phyloP scores from a whole-genome alignment of 345 rosid species.

The Bretschneidera sinensis region DNA sequence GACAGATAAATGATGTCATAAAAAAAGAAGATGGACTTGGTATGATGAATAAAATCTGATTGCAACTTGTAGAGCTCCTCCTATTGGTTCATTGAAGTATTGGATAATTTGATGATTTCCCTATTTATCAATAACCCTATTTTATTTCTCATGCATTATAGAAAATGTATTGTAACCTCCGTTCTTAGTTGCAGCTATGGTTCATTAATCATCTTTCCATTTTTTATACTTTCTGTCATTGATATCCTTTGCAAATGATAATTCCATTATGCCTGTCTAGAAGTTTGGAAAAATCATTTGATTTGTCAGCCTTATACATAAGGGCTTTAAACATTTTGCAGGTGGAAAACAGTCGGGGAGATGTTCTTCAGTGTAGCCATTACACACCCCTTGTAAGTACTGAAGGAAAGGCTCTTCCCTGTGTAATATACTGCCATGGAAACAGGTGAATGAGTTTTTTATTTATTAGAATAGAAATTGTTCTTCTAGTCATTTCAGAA shows the following conservation, averaged over 20 bases:
- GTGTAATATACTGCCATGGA: conserved; percentile 99
- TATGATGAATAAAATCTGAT: background rate
- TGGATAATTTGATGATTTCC: background rate
- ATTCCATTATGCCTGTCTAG: background rate
- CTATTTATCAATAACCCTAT: no score
- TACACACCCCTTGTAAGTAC: conserved; percentile 66
- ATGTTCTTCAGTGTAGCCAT: conserved; percentile 84
- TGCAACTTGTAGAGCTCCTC: background rate
- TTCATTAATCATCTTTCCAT: background rate
- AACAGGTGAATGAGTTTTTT: conserved; percentile 53
- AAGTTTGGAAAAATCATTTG: background rate
- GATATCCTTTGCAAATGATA: background rate
- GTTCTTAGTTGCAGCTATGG: background rate
- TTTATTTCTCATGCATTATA: no score
- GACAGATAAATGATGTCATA: no score
- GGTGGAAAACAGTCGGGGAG: conserved; percentile 74
- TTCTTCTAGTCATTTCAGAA: no score
- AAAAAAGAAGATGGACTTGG: background rate
- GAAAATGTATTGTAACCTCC: background rate
- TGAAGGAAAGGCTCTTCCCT: conserved; percentile 75
- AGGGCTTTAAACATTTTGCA: conserved; percentile 30
- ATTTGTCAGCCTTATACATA: background rate
- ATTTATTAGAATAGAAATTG: background rate
- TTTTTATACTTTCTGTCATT: background rate
- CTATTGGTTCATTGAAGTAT: background rate